Evolutionary conservation across 2,329 filamentous ascomycete genomes (phyloP).

Genomic region (Microascus cirrosus): DNA sequence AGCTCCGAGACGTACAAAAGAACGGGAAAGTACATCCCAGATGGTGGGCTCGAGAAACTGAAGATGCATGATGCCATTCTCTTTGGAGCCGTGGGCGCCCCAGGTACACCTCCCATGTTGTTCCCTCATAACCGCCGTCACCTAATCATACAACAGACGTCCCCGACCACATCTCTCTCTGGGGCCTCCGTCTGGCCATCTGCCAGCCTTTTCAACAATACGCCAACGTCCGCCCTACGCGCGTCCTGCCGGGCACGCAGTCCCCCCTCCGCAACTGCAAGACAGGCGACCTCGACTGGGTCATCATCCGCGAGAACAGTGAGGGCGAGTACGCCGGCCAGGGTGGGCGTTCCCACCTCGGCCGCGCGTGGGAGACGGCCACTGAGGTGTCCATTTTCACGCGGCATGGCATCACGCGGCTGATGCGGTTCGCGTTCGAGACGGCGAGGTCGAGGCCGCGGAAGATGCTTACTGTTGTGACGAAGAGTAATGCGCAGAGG

Average conservation of each 20-base stretch:
- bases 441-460: constrained; percentile 42
- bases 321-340: constrained; percentile 58
- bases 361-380: constrained; percentile 46
- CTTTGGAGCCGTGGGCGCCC: constrained; percentile 54
- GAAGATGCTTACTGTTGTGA: constrained; percentile 51
- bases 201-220: constrained; percentile 55
- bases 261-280: constrained; percentile 42
- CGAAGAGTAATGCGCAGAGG: constrained; percentile 54
- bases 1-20: constrained; percentile 55
- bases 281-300: constrained; percentile 49
- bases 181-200: constrained; percentile 53
- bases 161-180: constrained; percentile 55
- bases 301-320: constrained; percentile 55
- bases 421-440: constrained; percentile 55
- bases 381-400: constrained; percentile 29
- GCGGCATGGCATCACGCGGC: constrained; percentile 43
- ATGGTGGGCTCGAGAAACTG: constrained; percentile 22
- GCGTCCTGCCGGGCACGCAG: constrained; percentile 46
- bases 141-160: constrained; percentile 27
- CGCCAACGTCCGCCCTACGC: constrained; percentile 53
- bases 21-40: constrained; percentile 44
- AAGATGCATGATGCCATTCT: constrained; percentile 45
- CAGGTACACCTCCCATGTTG: constrained; percentile 15
- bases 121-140: background rate
- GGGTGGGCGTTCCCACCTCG: constrained; percentile 48